Conservation (phyloP, 2,329 filamentous ascomycete genomes). For the Cercospora canescens region DNA sequence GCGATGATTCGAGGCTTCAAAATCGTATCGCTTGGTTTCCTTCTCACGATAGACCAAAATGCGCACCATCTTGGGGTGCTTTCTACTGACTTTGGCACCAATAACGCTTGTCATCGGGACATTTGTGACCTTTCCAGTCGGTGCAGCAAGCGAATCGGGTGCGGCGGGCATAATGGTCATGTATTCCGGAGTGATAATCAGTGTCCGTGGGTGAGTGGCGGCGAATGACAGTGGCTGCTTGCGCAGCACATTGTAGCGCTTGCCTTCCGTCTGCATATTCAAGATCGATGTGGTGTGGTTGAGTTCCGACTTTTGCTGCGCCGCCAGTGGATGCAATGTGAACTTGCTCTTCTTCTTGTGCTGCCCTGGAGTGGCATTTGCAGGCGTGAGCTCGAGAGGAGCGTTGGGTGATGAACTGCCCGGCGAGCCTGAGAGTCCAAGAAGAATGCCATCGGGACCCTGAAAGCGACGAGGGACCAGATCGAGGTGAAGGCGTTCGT, state of each 20-base stretch:
- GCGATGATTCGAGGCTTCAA: constrained; percentile 70
- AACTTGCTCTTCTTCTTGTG: constrained; percentile 32
- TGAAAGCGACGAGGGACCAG: constrained; percentile 70
- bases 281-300: constrained; percentile 25
- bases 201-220: constrained; percentile 70
- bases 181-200: constrained; percentile 83
- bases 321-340: constrained; percentile 62
- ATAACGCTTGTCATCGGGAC: constrained; percentile 82
- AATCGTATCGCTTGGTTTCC: constrained; percentile 81
- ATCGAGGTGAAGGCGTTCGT: constrained; percentile 73
- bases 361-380: constrained; percentile 32
- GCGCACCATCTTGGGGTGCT: constrained; percentile 79
- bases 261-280: constrained; percentile 51
- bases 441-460: constrained; percentile 55
- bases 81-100: constrained; percentile 76
- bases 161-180: constrained; percentile 75
- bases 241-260: constrained; percentile 77
- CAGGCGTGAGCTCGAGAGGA: constrained; percentile 56
- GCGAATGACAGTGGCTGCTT: constrained; percentile 82
- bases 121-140: constrained; percentile 68
- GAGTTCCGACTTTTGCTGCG: constrained; percentile 39
- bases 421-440: constrained; percentile 68
- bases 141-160: constrained; percentile 29
- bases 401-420: constrained; percentile 70
- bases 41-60: constrained; percentile 72